Conservation (phyloP, 352 stramenopile genomes). For the Globisporangium uncinulatum region DNA sequence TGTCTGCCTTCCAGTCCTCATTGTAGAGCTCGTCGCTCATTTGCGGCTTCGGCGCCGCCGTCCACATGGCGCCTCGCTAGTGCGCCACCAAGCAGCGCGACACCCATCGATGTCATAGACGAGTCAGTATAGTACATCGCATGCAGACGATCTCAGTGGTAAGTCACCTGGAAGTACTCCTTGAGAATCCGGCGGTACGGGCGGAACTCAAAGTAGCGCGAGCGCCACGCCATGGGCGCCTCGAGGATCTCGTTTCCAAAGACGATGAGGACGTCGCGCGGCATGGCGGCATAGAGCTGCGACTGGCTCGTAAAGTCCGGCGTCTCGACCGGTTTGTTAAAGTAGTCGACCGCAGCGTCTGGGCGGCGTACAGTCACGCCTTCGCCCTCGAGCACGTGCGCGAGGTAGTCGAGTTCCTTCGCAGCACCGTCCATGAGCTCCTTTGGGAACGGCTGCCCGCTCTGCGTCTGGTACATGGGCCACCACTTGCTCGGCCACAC, state of each 20-base stretch:
- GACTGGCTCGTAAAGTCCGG: slow-evolving; percentile 82
- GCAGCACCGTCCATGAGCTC: slow-evolving; percentile 68
- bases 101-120: slow-evolving; percentile 1
- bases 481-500: slow-evolving; percentile 87
- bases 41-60: slow-evolving; percentile 82
- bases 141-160: background rate
- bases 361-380: slow-evolving; percentile 80
- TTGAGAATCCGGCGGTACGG: slow-evolving; percentile 88
- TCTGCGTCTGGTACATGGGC: slow-evolving; percentile 88
- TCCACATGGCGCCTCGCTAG: slow-evolving; percentile 82
- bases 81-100: background rate
- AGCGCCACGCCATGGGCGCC: slow-evolving; percentile 87
- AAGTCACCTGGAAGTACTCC: slow-evolving; percentile 75
- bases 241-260: slow-evolving; percentile 90
- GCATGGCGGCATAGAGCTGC: slow-evolving; percentile 87
- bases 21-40: slow-evolving; percentile 91
- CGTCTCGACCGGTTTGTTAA: slow-evolving; percentile 70
- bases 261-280: slow-evolving; percentile 84
- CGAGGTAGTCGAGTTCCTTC: slow-evolving; percentile 85
- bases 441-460: slow-evolving; percentile 68
- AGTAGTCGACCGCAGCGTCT: slow-evolving; percentile 58
- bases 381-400: slow-evolving; percentile 77
- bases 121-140: no score
- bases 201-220: slow-evolving; percentile 88
- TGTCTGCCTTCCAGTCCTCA: slow-evolving; percentile 75